A percentile compares a stretch with the other conserved stretches of the same genome.
Evolutionary conservation across 2,329 filamentous ascomycete species (phyloP).

Genomic region (Epichloe aotearoae): DNA sequence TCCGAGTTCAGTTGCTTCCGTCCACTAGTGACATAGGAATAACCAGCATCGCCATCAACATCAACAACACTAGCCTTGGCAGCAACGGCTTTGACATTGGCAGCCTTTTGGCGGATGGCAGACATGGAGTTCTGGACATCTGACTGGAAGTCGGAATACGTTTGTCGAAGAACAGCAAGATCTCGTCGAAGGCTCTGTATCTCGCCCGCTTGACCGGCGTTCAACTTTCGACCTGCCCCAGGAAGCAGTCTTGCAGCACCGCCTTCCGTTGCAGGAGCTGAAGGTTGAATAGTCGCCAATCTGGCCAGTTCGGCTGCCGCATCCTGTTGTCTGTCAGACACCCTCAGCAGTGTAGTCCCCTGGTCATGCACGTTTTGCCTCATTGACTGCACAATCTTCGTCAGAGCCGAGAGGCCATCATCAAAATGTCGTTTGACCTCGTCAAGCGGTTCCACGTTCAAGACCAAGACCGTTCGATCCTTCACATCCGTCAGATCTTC

Average conservation of each 20-base stretch:
- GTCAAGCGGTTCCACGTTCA: constrained; percentile 86
- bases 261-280: constrained; percentile 28
- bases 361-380: constrained; percentile 77
- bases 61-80: constrained; percentile 57
- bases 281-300: constrained; percentile 33
- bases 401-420: constrained; percentile 71
- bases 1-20: constrained; percentile 80
- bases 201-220: constrained; percentile 56
- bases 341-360: constrained; percentile 64
- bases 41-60: constrained; percentile 65
- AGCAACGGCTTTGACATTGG: constrained; percentile 63
- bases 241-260: constrained; percentile 20
- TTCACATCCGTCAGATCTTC: constrained; percentile 90
- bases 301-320: constrained; percentile 73
- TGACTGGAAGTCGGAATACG: constrained; percentile 80
- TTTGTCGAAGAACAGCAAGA: constrained; percentile 82
- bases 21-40: constrained; percentile 70
- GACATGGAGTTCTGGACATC: constrained; percentile 84
- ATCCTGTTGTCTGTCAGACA: constrained; percentile 84
- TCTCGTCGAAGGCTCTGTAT: constrained; percentile 75
- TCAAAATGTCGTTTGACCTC: constrained; percentile 96
- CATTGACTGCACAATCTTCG: constrained; percentile 72
- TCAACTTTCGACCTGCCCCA: constrained; percentile 30
- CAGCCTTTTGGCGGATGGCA: constrained; percentile 67
- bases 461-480: constrained; percentile 83